Conservation (phyloP, 768 basidiomycete species). For the Mycena rosella region DNA sequence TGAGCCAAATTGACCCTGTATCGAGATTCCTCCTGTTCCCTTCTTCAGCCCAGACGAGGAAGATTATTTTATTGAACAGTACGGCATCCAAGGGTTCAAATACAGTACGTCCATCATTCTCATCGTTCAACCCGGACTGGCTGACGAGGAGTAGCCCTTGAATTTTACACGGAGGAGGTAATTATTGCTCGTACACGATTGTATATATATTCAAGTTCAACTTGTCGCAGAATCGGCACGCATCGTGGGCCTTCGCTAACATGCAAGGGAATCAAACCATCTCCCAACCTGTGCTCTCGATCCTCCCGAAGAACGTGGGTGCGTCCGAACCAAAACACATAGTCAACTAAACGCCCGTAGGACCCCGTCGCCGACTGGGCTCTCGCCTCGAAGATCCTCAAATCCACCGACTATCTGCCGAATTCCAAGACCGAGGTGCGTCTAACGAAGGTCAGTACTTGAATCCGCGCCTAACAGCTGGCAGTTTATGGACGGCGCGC, state of each 20-base stretch:
- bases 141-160: conserved; percentile 59
- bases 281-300: conserved; percentile 57
- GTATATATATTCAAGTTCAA: neutral
- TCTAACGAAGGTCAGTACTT: neutral
- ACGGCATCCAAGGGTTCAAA: conserved; percentile 66
- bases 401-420: conserved; percentile 54
- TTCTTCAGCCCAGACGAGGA: conserved; percentile 75
- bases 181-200: conserved; percentile 12
- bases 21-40: conserved; percentile 69
- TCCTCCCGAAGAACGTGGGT: conserved; percentile 55
- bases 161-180: conserved; percentile 74
- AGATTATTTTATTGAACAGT: conserved; percentile 78
- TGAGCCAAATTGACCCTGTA: conserved; percentile 10
- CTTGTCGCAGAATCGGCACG: conserved; percentile 53
- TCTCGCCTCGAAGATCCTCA: conserved; percentile 47
- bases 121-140: neutral
- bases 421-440: conserved; percentile 55
- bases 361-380: conserved; percentile 65
- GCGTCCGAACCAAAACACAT: neutral
- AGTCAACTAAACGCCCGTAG: conserved; percentile 40
- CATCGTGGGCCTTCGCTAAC: conserved; percentile 55
- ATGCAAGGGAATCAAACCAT: conserved; percentile 62
- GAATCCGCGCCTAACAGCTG: neutral
- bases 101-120: conserved; percentile 63
- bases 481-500: conserved; percentile 66